Percentiles rank a stretch among this genome's conserved stretches.
These are phyloP conservation scores for Triglochin maritima DNA, from an alignment of 106 monocot species.

Conservation along the genomic window DNA sequence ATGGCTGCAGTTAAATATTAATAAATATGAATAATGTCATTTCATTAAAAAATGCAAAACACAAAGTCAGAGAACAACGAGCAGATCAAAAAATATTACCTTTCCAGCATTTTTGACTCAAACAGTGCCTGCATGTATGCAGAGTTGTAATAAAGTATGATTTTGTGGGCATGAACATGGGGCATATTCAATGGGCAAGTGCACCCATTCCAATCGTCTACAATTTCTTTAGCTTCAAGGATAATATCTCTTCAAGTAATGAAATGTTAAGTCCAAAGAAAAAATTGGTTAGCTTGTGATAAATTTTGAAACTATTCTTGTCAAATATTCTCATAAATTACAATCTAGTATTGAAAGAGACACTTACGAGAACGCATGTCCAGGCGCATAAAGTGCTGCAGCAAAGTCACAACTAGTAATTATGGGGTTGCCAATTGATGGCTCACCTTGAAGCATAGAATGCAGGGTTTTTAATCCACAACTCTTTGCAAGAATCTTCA, in stretches of 20 bases:
- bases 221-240: conserved; percentile 45
- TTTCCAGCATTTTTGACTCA: conserved; percentile 83
- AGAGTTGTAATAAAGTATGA: conserved; percentile 43
- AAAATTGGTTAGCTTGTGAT: no score
- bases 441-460: conserved; percentile 38
- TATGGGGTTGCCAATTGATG: conserved; percentile 33
- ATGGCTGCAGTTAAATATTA: not conserved
- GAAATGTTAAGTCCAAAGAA: not conserved
- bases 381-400: conserved; percentile 26
- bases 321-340: no score
- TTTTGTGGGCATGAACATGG: conserved; percentile 75
- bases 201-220: conserved; percentile 27
- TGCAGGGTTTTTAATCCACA: conserved; percentile 49
- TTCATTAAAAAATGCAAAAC: not conserved
- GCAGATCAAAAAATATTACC: conserved; percentile 24
- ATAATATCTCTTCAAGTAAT: conserved; percentile 51
- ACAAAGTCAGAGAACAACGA: not conserved
- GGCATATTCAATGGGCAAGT: conserved; percentile 32
- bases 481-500: conserved; percentile 46
- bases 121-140: conserved; percentile 64
- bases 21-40: not conserved
- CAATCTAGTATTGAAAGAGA: not conserved
- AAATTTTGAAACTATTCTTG: no score
- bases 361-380: conserved; percentile 56
- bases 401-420: conserved; percentile 39